These are phyloP conservation scores for Fistulifera solaris DNA, from an alignment of 108 stramenopile species.

Conservation along the genomic window DNA sequence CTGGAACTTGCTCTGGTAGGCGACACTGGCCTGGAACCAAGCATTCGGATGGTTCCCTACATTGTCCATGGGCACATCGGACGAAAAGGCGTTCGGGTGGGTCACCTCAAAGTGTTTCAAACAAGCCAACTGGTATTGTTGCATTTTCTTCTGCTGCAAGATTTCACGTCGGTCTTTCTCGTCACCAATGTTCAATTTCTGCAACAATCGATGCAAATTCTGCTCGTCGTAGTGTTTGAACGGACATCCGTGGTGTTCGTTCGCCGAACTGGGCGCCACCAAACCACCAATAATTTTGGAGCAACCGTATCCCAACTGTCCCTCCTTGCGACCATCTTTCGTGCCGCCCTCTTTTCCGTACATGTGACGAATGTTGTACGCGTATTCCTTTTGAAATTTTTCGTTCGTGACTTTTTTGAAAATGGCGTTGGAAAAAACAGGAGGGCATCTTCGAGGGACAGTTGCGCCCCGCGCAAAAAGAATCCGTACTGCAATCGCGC, in stretches of 20 bases:
- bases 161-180: constrained; percentile 51
- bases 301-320: constrained; percentile 89
- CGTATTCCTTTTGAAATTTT: constrained; percentile 89
- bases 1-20: constrained; percentile 24
- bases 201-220: constrained; percentile 50
- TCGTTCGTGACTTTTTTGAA: constrained; percentile 74
- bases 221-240: constrained; percentile 84
- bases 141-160: constrained; percentile 53
- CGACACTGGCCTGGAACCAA: constrained; percentile 84
- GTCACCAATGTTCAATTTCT: constrained; percentile 46
- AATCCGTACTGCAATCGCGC: constrained; percentile 95
- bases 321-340: constrained; percentile 46
- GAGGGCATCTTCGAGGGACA: constrained; percentile 89
- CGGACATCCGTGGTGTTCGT: constrained; percentile 97
- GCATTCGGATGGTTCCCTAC: constrained; percentile 97
- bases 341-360: constrained; percentile 93
- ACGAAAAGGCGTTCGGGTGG: constrained; percentile 50
- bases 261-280: constrained; percentile 49
- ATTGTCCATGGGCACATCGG: constrained; percentile 58
- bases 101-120: constrained; percentile 88
- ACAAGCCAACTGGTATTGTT: constrained; percentile 91
- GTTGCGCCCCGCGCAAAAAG: constrained; percentile 94
- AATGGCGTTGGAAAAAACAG: constrained; percentile 88
- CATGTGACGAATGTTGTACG: constrained; percentile 93
- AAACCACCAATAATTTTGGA: constrained; percentile 87